Conservation (phyloP, 805 yeast genomes). For the Candida multigemmis region DNA sequence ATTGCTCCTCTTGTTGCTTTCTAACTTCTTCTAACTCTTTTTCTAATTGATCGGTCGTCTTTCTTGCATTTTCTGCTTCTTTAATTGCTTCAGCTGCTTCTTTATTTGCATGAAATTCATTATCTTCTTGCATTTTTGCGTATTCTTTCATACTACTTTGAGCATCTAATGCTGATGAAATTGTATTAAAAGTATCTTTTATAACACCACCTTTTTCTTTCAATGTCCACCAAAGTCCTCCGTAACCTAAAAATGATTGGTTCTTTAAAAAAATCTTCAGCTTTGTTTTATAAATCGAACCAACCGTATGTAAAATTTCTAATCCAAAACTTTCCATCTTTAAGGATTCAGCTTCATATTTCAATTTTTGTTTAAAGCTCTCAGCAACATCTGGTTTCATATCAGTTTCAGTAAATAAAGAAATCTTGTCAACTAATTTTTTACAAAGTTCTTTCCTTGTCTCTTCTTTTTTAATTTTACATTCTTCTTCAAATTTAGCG, state of each 20-base stretch:
- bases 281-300: slow-evolving; percentile 58
- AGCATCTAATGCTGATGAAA: slow-evolving; percentile 70
- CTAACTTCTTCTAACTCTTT: slow-evolving; percentile 6
- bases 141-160: slow-evolving; percentile 70
- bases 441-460: slow-evolving; percentile 53
- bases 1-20: slow-evolving; percentile 17
- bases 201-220: slow-evolving; percentile 70
- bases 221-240: slow-evolving; percentile 61
- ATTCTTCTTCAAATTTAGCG: slow-evolving; percentile 71
- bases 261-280: slow-evolving; percentile 58
- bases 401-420: slow-evolving; percentile 35
- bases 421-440: slow-evolving; percentile 40
- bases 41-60: slow-evolving; percentile 9
- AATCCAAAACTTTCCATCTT: slow-evolving; percentile 82
- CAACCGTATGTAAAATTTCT: slow-evolving; percentile 70
- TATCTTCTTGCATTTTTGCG: slow-evolving; percentile 55
- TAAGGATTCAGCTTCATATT: slow-evolving; percentile 74
- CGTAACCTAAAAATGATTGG: slow-evolving; percentile 53
- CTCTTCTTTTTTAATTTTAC: slow-evolving; percentile 55
- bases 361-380: slow-evolving; percentile 53
- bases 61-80: slow-evolving; percentile 8
- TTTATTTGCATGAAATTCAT: slow-evolving; percentile 31
- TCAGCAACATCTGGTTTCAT: slow-evolving; percentile 33
- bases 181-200: slow-evolving; percentile 62
- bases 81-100: slow-evolving; percentile 21